Evolutionary conservation across 2,329 filamentous ascomycete genomes (phyloP).

Genomic region (Colletotrichum tropicicola): DNA sequence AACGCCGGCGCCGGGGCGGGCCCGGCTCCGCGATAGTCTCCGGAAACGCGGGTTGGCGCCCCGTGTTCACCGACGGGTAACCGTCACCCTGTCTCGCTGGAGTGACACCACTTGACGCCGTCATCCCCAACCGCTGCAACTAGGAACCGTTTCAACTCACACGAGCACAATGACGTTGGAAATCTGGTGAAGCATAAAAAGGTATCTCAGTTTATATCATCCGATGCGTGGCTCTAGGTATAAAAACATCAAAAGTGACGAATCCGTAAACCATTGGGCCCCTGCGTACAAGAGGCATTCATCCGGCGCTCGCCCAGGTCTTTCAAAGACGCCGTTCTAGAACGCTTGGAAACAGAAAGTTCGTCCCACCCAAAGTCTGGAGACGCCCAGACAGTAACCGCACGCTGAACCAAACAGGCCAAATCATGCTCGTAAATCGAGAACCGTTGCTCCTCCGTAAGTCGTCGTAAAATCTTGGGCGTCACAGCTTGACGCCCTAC

Average conservation of each 20-base stretch:
- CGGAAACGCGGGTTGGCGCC: background rate
- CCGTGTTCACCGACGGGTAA: background rate
- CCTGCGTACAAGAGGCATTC: background rate
- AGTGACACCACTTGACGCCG: too few species aligned
- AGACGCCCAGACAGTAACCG: slow-evolving; percentile 1
- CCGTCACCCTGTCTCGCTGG: too few species aligned
- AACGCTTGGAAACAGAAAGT: slow-evolving; percentile 4
- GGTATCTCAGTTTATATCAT: slow-evolving; percentile 32
- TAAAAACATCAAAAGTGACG: slow-evolving; percentile 9
- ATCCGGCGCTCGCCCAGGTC: background rate
- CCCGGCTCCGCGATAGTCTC: background rate
- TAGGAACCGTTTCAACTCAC: background rate
- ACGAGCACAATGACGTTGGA: background rate
- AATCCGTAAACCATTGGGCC: background rate
- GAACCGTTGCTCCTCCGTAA: slow-evolving; percentile 4
- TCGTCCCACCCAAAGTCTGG: background rate
- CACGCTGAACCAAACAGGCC: background rate
- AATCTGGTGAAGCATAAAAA: slow-evolving; percentile 11
- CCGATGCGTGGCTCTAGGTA: slow-evolving; percentile 21
- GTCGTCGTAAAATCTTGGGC: slow-evolving; percentile 8
- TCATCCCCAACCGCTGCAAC: too few species aligned
- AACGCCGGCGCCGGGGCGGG: background rate
- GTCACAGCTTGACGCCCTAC: background rate
- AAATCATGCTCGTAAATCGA: slow-evolving; percentile 17
- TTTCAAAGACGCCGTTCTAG: slow-evolving; percentile 15